A percentile compares a stretch with the other conserved stretches of the same genome.
phyloP scores from a whole-genome alignment of 2,329 filamentous ascomycete genomes.

The Neopestalotiopsis rosae region DNA sequence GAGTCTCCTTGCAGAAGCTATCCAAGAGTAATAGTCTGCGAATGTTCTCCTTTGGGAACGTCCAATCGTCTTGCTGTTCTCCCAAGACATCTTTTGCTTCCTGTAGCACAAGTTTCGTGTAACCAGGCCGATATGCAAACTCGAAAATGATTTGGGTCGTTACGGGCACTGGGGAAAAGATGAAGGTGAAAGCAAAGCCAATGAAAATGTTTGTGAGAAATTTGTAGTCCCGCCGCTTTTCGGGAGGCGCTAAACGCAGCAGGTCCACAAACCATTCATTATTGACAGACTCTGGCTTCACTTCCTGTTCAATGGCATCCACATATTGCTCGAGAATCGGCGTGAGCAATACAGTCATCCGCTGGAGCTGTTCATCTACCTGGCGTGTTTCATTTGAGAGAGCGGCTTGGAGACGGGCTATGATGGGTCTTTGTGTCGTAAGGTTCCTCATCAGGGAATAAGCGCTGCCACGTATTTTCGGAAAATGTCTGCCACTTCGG shows the following conservation, averaged over 20 bases:
- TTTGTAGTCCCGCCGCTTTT: neutral
- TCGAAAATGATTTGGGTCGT: neutral
- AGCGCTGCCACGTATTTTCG: neutral
- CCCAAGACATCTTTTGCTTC: neutral
- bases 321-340: neutral
- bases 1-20: constrained; percentile 5
- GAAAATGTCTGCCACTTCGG: neutral
- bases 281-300: neutral
- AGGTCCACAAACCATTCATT: neutral
- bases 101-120: neutral
- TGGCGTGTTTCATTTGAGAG: neutral
- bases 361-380: neutral
- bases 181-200: constrained; percentile 7
- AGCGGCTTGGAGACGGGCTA: neutral
- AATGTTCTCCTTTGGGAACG: neutral
- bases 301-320: neutral
- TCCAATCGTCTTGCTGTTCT: neutral
- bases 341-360: neutral
- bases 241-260: neutral
- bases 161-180: neutral
- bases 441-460: constrained; percentile 2
- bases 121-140: neutral
- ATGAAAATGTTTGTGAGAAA: constrained; percentile 10
- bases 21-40: neutral
- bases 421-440: neutral